Conservation (phyloP, 2,329 filamentous ascomycete genomes). For the Seiridium unicorne region DNA sequence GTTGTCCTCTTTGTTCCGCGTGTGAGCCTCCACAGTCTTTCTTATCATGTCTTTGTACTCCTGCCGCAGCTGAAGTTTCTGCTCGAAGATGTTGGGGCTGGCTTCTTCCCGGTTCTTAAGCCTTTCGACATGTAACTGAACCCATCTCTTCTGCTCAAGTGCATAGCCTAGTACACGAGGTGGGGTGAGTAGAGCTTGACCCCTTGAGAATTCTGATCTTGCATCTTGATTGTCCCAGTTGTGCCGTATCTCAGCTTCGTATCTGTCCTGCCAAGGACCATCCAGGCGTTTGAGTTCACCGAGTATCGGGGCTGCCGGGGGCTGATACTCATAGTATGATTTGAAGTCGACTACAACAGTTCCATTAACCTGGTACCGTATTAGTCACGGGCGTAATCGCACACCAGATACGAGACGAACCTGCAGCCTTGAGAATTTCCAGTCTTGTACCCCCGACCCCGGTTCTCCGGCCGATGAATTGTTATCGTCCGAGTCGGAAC, state of each 20-base stretch:
- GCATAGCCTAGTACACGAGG: neutral
- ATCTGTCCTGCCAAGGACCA: neutral
- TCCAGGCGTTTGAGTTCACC: neutral
- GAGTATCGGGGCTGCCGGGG: too few species aligned
- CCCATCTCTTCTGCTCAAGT: neutral
- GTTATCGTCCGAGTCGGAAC: too few species aligned
- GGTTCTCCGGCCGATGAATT: too few species aligned
- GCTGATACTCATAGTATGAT: neutral
- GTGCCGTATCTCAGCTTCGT: neutral
- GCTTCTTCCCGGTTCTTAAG: neutral
- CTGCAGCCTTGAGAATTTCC: neutral
- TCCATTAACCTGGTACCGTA: neutral
- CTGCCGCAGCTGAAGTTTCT: neutral
- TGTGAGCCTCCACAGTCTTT: neutral
- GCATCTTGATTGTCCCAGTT: neutral
- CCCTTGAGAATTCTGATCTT: neutral
- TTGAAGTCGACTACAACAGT: neutral
- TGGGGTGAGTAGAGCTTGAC: neutral
- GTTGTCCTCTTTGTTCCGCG: neutral
- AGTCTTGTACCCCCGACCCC: neutral
- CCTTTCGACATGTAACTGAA: neutral
- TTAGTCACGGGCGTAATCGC: neutral
- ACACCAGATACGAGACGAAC: neutral
- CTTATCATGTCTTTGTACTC: neutral
- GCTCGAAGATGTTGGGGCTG: neutral